A percentile compares a stretch with the other conserved stretches of the same genome.
These are phyloP conservation scores for Triticum urartu DNA, from an alignment of 176 grass and related monocot species.

Conservation along the genomic window DNA sequence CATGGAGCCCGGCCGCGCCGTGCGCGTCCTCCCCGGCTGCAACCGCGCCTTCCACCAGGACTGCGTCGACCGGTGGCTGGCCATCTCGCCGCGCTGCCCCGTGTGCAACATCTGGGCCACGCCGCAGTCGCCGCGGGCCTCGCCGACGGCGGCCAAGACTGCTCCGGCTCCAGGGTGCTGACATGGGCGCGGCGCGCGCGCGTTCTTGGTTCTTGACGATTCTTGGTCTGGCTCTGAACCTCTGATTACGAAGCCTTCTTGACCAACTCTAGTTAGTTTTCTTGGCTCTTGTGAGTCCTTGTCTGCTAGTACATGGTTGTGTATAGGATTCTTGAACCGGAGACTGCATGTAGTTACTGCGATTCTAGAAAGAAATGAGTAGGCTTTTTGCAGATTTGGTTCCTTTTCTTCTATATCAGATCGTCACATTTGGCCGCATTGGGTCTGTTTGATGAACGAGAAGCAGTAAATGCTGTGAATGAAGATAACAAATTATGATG, in stretches of 20 bases:
- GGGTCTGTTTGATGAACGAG: not conserved
- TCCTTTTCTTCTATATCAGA: constrained; percentile 13
- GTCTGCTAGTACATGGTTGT: constrained; percentile 2
- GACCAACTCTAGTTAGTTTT: constrained; percentile 17
- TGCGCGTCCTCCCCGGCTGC: constrained; percentile 61
- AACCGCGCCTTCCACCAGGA: constrained; percentile 62
- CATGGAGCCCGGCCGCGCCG: constrained; percentile 42
- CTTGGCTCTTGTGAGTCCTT: constrained; percentile 12
- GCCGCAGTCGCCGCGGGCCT: not conserved
- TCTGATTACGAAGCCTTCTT: not conserved
- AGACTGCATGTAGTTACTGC: not conserved
- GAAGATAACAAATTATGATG: not conserved
- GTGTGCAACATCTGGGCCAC: constrained; percentile 44
- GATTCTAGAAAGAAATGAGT: constrained; percentile 17
- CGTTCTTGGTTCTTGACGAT: constrained; percentile 42
- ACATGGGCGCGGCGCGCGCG: not conserved
- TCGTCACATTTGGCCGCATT: not conserved
- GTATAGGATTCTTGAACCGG: constrained; percentile 26
- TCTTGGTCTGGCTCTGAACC: constrained; percentile 24
- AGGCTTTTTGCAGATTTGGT: constrained; percentile 16
- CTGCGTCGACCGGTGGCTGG: constrained; percentile 59
- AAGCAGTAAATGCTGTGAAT: not conserved
- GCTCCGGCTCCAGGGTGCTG: constrained; percentile 29
- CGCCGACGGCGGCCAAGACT: constrained; percentile 15
- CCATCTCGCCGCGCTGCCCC: constrained; percentile 45